Percentiles rank a stretch among this genome's conserved stretches.
phyloP scores from a whole-genome alignment of 495 filamentous ascomycete species.

The Penicillium cinerascens region DNA sequence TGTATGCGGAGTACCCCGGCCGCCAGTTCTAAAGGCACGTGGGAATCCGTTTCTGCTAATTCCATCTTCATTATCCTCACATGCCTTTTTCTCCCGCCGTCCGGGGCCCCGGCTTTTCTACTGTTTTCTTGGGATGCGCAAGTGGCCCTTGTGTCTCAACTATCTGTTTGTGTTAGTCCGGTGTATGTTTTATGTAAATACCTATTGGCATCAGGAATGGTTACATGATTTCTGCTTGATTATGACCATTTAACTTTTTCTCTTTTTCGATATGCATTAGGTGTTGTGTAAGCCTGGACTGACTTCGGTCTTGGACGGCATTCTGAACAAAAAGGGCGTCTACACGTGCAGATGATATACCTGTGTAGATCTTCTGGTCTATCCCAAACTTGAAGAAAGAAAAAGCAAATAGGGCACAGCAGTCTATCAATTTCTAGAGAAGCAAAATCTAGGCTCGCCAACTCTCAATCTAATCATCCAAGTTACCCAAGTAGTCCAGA shows the following conservation, averaged over 20 bases:
- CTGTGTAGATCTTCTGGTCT: not conserved
- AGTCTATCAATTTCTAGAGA: not conserved
- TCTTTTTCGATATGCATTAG: not conserved
- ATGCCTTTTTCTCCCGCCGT: slow-evolving; percentile 7
- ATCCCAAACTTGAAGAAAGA: not conserved
- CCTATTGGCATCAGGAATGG: slow-evolving; percentile 45
- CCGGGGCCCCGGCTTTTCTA: slow-evolving; percentile 19
- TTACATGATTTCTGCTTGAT: slow-evolving; percentile 27
- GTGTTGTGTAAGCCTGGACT: not conserved
- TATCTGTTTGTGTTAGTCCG: slow-evolving; percentile 21
- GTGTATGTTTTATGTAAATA: slow-evolving; percentile 41
- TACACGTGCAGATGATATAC: not conserved
- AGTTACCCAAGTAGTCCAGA: not conserved
- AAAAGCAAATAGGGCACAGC: not conserved
- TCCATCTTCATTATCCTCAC: slow-evolving; percentile 10
- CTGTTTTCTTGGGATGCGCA: slow-evolving; percentile 23
- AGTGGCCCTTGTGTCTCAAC: slow-evolving; percentile 19
- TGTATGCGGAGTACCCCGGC: slow-evolving; percentile 58
- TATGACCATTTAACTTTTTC: not conserved
- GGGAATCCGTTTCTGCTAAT: slow-evolving; percentile 5
- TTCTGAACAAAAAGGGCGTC: not conserved
- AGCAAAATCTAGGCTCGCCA: not conserved
- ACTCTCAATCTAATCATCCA: not conserved
- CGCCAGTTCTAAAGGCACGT: slow-evolving; percentile 37
- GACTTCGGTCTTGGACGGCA: not conserved